A percentile compares a stretch with the other conserved stretches of the same genome.
phyloP scores from a whole-genome alignment of 768 basidiomycete genomes.

The Pleurotus tuber-regium region DNA sequence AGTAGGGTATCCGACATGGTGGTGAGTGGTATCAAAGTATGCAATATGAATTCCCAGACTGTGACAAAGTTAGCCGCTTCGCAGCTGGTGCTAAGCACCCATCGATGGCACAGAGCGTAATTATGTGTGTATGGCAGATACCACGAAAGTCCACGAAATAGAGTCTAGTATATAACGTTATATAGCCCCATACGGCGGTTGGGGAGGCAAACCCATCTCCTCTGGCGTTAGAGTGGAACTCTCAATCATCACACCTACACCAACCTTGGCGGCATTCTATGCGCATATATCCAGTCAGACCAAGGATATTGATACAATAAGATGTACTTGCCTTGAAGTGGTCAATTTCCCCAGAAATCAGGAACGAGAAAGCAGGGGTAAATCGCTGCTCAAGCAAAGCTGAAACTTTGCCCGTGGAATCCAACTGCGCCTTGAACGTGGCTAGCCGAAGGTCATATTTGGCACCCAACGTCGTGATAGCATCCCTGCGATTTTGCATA shows the following conservation, averaged over 20 bases:
- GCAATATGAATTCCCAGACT: background rate
- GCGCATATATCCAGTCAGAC: constrained; percentile 7
- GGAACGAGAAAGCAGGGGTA: constrained; percentile 91
- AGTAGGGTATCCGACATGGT: constrained; percentile 32
- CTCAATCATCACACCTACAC: constrained; percentile 98
- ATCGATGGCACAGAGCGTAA: constrained; percentile 5
- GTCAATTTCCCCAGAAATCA: constrained; percentile 96
- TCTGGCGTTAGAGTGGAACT: constrained; percentile 76
- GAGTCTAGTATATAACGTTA: constrained; percentile 22
- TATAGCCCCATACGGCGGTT: constrained; percentile 33
- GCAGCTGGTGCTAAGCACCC: background rate
- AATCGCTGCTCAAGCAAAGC: constrained; percentile 95
- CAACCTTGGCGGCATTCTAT: constrained; percentile 91
- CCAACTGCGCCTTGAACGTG: constrained; percentile 92
- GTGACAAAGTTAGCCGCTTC: constrained; percentile 1
- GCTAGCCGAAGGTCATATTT: constrained; percentile 96
- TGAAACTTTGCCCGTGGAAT: constrained; percentile 93
- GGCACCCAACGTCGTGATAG: constrained; percentile 89
- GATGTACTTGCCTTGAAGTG: constrained; percentile 86
- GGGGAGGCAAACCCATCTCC: constrained; percentile 72
- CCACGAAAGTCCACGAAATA: constrained; percentile 16
- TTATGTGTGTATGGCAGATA: constrained; percentile 9
- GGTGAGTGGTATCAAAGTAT: background rate
- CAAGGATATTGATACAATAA: constrained; percentile 1
- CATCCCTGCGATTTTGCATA: constrained; percentile 79